Evolutionary conservation across 148 eudicot genomes (phyloP), one percentile per base, ranked within the genome.

Genomic region (Camellia sinensis): DNA sequence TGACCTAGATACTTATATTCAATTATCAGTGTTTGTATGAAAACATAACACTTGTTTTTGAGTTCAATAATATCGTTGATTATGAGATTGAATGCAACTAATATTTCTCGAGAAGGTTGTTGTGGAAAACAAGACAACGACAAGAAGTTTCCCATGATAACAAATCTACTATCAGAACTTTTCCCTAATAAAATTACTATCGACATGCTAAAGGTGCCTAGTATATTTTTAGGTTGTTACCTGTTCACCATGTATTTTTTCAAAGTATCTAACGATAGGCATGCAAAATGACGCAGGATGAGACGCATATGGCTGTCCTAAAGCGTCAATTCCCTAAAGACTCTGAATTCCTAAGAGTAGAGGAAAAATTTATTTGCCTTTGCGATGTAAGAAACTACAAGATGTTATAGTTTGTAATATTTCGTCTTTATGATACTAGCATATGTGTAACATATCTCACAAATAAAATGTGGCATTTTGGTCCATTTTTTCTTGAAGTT

Each of bases 171-270:
- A 17, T 79, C 90, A 48, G 88, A 87, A 73, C 94, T 93, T 80
- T 91, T 93, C 44, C 94, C 94, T 13, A 93, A 93, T 74, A 93
- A 91, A 88, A 94, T 93, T 29, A 83, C 88, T 67, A 87, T 93
- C 84, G 89, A 93, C 81, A 78, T 89, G 90, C 97, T 92, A 48
- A 92, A 93, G 94, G 97, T 93, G 54, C 54, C 9, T 50, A 50
- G 46, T 83, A 89, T 83, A 50, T 5, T 50, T 9, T 50, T 41
- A 15, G 14, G 17, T 29, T 44, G 44, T 67, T 41, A 19, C 64
- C 37, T 3, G n/a, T 64, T 57, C 54, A 22, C 41, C 57, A 14
- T 17, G 78, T 41, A 29, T 29, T 29, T 22, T 67, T 67, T 6
- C 5, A 41, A 18, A 13, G n/a, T 3, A 10, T 13, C 37, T 67